phyloP scores from a whole-genome alignment of 2,329 filamentous ascomycete genomes.

The Calonectria pseudoturangicola region DNA sequence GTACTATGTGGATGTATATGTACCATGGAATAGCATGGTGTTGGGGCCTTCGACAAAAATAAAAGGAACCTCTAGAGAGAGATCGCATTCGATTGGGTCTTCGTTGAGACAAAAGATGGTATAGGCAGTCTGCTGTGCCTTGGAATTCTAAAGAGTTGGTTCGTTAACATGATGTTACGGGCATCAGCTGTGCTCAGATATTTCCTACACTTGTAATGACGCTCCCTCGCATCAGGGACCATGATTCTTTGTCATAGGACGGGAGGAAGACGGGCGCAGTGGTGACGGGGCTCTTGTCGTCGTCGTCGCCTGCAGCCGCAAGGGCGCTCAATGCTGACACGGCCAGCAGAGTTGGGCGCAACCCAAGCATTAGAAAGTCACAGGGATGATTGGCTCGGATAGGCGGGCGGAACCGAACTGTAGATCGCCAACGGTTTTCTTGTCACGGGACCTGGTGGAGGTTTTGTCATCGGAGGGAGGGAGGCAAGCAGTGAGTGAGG shows the following conservation, averaged over 20 bases:
- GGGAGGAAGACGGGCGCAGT: constrained; percentile 68
- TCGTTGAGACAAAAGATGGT: constrained; percentile 69
- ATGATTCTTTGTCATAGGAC: constrained; percentile 64
- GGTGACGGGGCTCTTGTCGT: constrained; percentile 55
- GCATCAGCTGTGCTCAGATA: not conserved
- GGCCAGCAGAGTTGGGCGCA: constrained; percentile 48
- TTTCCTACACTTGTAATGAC: constrained; percentile 64
- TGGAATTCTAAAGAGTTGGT: constrained; percentile 57
- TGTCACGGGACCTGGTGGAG: constrained; percentile 17
- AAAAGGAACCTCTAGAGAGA: constrained; percentile 68
- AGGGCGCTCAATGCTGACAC: constrained; percentile 53
- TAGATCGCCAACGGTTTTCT: constrained; percentile 23
- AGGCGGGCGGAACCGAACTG: constrained; percentile 6
- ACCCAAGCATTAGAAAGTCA: constrained; percentile 38
- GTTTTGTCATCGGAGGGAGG: constrained; percentile 15
- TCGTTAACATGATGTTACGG: constrained; percentile 15
- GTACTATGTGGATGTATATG: constrained; percentile 65
- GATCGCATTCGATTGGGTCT: constrained; percentile 63
- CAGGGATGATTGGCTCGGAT: constrained; percentile 38
- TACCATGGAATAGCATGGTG: constrained; percentile 66
- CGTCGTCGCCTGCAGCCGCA: constrained; percentile 46
- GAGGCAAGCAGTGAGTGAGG: not conserved
- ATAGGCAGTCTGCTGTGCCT: constrained; percentile 64
- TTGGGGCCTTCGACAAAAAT: constrained; percentile 66
- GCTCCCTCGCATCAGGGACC: constrained; percentile 67